Evolutionary conservation across 495 filamentous ascomycete genomes (phyloP).

Genomic region (Hypoxylon trugodes): DNA sequence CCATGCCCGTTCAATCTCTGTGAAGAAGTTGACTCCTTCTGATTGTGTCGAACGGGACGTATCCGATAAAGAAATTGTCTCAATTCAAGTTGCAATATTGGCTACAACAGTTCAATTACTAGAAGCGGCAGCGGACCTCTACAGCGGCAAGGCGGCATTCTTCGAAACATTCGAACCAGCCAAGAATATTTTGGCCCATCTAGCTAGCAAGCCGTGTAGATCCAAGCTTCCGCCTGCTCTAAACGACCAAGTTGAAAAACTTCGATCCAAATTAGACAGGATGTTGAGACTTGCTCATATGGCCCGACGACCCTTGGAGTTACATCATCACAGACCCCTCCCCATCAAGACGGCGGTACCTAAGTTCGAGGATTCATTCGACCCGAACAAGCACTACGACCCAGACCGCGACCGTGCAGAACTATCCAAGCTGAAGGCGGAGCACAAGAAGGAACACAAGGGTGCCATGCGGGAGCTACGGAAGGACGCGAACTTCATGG

Average conservation of each 20-base stretch:
- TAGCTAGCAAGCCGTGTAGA: slow-evolving; percentile 59
- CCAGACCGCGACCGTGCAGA: slow-evolving; percentile 88
- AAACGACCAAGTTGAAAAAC: slow-evolving; percentile 48
- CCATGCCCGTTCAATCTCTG: slow-evolving; percentile 39
- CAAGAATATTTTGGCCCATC: slow-evolving; percentile 61
- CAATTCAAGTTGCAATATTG: slow-evolving; percentile 67
- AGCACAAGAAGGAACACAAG: slow-evolving; percentile 95
- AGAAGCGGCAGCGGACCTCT: slow-evolving; percentile 67
- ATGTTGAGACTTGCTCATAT: slow-evolving; percentile 65
- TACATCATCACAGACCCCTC: slow-evolving; percentile 89
- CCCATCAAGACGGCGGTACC: slow-evolving; percentile 89
- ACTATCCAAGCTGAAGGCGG: slow-evolving; percentile 77
- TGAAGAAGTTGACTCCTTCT: slow-evolving; percentile 56
- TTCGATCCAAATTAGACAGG: slow-evolving; percentile 54
- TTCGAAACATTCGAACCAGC: slow-evolving; percentile 74
- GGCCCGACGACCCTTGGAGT: slow-evolving; percentile 76
- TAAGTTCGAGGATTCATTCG: slow-evolving; percentile 96
- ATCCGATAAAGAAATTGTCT: slow-evolving; percentile 46
- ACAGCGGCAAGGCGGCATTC: slow-evolving; percentile 73
- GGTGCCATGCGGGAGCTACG: slow-evolving; percentile 92
- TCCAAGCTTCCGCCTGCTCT: slow-evolving; percentile 56
- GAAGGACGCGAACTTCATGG: slow-evolving; percentile 92
- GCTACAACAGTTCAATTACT: slow-evolving; percentile 66
- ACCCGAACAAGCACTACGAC: slow-evolving; percentile 95
- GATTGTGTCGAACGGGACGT: slow-evolving; percentile 58